Evolutionary conservation across 2,329 filamentous ascomycete genomes (phyloP).

Genomic region (Alternaria sp.): DNA sequence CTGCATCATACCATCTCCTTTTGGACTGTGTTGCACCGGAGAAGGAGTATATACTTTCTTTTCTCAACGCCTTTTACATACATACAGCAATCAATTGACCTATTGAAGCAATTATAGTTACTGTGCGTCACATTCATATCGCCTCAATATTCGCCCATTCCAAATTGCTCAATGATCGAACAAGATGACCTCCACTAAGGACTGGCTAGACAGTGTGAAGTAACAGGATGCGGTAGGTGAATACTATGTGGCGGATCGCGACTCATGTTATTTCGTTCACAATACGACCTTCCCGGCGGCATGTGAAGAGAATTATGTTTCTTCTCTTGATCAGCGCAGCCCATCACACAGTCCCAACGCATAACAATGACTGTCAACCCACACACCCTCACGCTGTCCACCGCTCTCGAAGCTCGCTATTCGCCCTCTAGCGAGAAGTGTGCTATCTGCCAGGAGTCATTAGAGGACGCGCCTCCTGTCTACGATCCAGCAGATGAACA

Average conservation of each 20-base stretch:
- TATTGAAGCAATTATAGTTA: not conserved
- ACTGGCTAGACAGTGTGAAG: not conserved
- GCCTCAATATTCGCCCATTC: not conserved
- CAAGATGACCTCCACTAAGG: not conserved
- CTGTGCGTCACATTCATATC: accelerated
- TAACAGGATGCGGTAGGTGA: not conserved
- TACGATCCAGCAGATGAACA: not conserved
- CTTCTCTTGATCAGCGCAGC: not conserved
- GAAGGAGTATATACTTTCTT: not conserved
- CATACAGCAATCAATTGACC: not conserved
- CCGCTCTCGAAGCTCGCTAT: not conserved
- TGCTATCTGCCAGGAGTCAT: constrained; percentile 19
- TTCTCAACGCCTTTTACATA: not conserved
- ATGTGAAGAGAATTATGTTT: not conserved
- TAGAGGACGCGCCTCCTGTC: not conserved
- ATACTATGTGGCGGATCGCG: not conserved
- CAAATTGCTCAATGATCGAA: not conserved
- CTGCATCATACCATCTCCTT: not conserved
- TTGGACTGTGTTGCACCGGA: not conserved
- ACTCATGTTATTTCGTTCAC: not conserved
- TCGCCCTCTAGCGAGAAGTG: constrained; percentile 1
- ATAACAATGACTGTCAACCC: not conserved
- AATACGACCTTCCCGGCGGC: not conserved
- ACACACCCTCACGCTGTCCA: not conserved
- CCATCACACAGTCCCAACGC: not conserved